Base-by-base conservation (phyloP, 2,329 filamentous ascomycete genomes). In the Verticillium longisporum region DNA sequence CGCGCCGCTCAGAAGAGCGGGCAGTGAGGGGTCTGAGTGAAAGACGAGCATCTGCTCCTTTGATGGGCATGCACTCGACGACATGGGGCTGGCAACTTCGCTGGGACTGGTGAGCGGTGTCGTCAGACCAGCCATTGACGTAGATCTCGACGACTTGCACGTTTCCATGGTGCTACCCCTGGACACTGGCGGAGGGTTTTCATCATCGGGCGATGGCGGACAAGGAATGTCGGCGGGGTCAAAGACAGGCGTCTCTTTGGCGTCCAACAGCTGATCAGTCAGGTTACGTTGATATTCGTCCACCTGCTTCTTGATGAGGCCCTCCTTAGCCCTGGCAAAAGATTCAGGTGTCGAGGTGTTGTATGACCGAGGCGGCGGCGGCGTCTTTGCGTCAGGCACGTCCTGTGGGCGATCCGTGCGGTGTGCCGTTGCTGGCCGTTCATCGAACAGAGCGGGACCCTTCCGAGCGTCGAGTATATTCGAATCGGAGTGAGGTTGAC, bases 11-110 rank as follows among this genome's bases (percentile, higher is more conserved):
- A 88, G 76, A 7, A 88, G 74, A 6, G 85, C 85, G 11, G 86
- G 86, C 2, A 88, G 72, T 5, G 86, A 88, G 0, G 85, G 85
- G 59, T 88, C 85, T 3, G 85, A 88, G 60, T 83, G 83, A 69
- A 86, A 87, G 2, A 75, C 77, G 15, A 81, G 67, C 66, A 82
- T 80, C 9, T 78, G 75, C 6, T 81, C 80, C 62, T 77, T 77
- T 26, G 72, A 72, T 4, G 74, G 71, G 6, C 70, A 70, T 54
- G 75, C 75, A 59, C 72, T 61, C 2, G 75, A 72, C 21, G 76
- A 78, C 5, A 80, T 72, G 4, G 83, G 81, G 63, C 81, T 83
- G 4, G 77, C 74, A 1, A 78, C 72, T 59, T 84, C 82, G 66
- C 82, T 83, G 0, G 82, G 82, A 66, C 80, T 84, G 1, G 82